Base-by-base conservation (phyloP, 805 yeast species). In the Sugiyamaella valdiviana region DNA sequence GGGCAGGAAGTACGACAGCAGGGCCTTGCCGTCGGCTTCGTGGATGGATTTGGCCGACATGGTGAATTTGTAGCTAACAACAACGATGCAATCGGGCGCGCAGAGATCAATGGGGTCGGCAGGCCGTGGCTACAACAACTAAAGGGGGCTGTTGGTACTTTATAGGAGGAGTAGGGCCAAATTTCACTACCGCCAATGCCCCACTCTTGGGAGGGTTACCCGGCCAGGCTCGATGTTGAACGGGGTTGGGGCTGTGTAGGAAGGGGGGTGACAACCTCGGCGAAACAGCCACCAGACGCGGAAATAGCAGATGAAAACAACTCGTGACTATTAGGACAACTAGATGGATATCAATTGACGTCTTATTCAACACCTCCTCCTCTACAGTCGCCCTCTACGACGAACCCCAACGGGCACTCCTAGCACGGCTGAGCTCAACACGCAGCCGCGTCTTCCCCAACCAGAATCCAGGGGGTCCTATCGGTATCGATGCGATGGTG, bases 1-100 rank as follows among this genome's bases (percentile, higher is more conserved):
- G 40, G 73, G 66, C 54, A 71, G 56, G 52, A 61, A 72, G 58
- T 70, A 67, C 17, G 75, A 63, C 46, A 71, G 63, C 44, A 71
- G 59, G 17, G 75, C 75, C 59, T 71, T 71, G 35, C 75, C 75
- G 58, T 71, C 75, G 51, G 72, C 74, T 58, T 71, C 75, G 52
- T 69, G 69, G 51, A 70, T 71, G 17, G 74, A 67, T 53, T 70
- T 70, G 14, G 75, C 75, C 40, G 73, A 67, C 75, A 70, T 70
- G 36, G 15, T 17, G 22, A 16, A 41, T 24, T 22, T n/a, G 14
- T 12, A 26, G 32, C 32, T 26, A 26, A n/a, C 32, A 26, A 26
- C 32, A 26, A 12, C 9, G 14, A 26, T 26, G 32, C 10, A 26
- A 26, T 26, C 32, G 14, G 32, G 14, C 10, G 14, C 44, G 15